A percentile compares a stretch with the other conserved stretches of the same genome.
Conservation (phyloP, 1,284 basidiomycete species). For the Cryptococcus sp. region DNA sequence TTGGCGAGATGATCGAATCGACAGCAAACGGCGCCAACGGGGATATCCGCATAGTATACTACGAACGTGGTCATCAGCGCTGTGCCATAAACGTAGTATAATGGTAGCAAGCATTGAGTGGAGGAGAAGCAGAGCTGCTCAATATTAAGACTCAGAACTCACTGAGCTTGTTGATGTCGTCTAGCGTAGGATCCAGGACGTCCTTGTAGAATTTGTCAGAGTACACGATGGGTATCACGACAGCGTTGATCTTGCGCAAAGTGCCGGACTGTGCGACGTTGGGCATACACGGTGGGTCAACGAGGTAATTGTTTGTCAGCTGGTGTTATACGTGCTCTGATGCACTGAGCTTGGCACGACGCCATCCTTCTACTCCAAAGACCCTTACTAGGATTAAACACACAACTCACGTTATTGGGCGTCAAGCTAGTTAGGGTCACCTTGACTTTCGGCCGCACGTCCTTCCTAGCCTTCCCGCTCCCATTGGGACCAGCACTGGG, state of each 20-base stretch:
- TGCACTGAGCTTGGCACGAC: neutral
- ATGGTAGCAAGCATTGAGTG: too few relatives aligned
- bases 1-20: slow-evolving; percentile 40
- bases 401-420: slow-evolving; percentile 47
- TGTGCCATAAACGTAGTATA: neutral
- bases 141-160: slow-evolving; percentile 11
- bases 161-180: slow-evolving; percentile 54
- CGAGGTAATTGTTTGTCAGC: neutral
- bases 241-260: slow-evolving; percentile 48
- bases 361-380: too few relatives aligned
- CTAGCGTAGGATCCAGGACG: slow-evolving; percentile 43
- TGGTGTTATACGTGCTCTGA: too few relatives aligned
- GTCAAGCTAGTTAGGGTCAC: slow-evolving; percentile 53
- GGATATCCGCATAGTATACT: slow-evolving; percentile 54
- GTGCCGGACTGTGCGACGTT: slow-evolving; percentile 41
- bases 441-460: slow-evolving; percentile 46
- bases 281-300: neutral
- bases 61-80: neutral
- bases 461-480: slow-evolving; percentile 21
- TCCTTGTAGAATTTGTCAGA: slow-evolving; percentile 53
- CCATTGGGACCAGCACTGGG: neutral
- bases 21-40: slow-evolving; percentile 49
- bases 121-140: neutral
- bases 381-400: too few relatives aligned
- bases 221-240: slow-evolving; percentile 51